Base-by-base conservation (phyloP, 495 filamentous ascomycete species). In the Podospora conica region DNA sequence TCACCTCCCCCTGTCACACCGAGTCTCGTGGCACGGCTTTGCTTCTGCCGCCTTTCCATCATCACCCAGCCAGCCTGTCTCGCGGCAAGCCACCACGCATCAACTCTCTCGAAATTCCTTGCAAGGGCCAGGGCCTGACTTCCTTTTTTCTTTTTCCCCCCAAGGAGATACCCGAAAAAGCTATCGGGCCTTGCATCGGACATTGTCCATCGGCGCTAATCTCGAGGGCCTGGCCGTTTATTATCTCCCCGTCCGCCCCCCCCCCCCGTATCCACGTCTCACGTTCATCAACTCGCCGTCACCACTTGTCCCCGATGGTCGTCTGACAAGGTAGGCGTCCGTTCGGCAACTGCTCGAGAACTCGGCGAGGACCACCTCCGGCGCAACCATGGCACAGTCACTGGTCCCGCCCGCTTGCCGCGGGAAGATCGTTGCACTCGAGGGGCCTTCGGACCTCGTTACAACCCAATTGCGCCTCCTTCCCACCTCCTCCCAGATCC, bases 371-470 rank as follows among this genome's bases (percentile, higher is more conserved):
- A 27, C 33, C 60, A 11, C 15, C 12, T n/a, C 48, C 10, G 23
- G 18, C n/a, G 12, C 11, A 24, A 67, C 18, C 29, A 70, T 70
- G 68, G 60, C 63, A 27, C 58, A 55, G 23, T 57, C 59, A 29
- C 29, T 23, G 11, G 61, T 24, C 40, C 40, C 28, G 40, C 53
- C 68, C 55, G 66, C 68, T 40, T 70, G 75, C 40, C 66, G 74
- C 28, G 83, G 83, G 27, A 81, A 74, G 68, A 70, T 85, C 68
- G 74, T 85, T 55, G 82, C 83, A 62, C 76, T 85, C 60, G 83
- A 84, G 65, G 83, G 83, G 3, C 74, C 79, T 27, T 62, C 70
- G 22, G 81, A 84, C 31, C 66, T 76, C 58, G 76, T 85, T 24
- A 76, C 81, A 54, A 81, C 81, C 24, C 83, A 85, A 64, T 70